Base-by-base conservation (phyloP, 1,284 basidiomycete genomes). In the Mycosarcoma mackinlayi region DNA sequence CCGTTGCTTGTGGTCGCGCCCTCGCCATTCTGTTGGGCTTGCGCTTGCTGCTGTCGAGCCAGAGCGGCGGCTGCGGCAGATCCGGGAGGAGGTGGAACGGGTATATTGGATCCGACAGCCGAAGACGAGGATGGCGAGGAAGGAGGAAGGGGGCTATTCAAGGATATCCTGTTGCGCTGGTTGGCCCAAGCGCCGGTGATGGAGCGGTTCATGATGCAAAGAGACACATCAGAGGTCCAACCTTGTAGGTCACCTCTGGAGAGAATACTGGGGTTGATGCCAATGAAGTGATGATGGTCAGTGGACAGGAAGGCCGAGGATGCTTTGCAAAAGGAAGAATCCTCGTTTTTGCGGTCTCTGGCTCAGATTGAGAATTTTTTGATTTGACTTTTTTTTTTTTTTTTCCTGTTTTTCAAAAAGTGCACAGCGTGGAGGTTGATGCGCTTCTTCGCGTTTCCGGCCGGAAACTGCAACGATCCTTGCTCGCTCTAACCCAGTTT, bases 111-210 rank as follows among this genome's bases (percentile, higher is more conserved):
- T 38, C n/a, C n/a, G n/a, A 21, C 65, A 40, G 60, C 40, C 16
- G 66, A 31, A 13, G 51, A 34, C 24, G 57, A 18, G 5, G 62
- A 53, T 6, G 59, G 35, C 5, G 57, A 46, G 24, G 56, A 47
- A 8, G 67, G 46, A 7, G 69, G 68, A 9, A 68, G 47, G 6
- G 73, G 75, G 25, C 59, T 61, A n/a, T 79, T 79, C 30, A 79
- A 60, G 16, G 67, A 75, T n/a, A 79, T 66, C 46, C 62, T 72
- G 46, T 58, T 66, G 38, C 69, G 63, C 59, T 71, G 71, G 52
- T 73, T 72, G 38, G 60, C 57, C 78, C 78, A 78, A 19, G 72
- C 77, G 31, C 69, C 70, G 5, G 75, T 80, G 48, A 80, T 80
- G 42, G 73, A 74, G 44, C 66, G 68, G 39, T 80, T 80, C 78